phyloP scores from a whole-genome alignment of 73 alveolate species.

The Stentor roeselii region DNA sequence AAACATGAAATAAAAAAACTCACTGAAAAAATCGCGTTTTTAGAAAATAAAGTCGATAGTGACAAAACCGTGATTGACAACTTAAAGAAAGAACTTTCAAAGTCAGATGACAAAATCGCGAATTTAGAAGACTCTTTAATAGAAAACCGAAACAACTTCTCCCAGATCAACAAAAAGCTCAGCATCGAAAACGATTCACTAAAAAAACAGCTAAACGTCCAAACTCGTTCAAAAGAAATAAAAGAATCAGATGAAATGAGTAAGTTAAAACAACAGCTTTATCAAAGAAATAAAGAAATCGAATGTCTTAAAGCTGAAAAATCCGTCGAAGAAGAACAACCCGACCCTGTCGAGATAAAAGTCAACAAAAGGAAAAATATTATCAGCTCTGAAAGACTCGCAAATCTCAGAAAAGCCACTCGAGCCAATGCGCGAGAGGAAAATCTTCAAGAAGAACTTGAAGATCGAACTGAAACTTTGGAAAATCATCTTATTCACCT shows the following conservation, averaged over 20 bases:
- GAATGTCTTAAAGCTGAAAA: slow-evolving; percentile 45
- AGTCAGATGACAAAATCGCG: slow-evolving; percentile 52
- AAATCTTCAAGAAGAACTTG: not conserved
- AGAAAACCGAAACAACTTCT: slow-evolving; percentile 49
- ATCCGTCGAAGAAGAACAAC: not conserved
- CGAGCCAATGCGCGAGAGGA: not conserved
- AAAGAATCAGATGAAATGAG: not conserved
- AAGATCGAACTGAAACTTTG: not conserved
- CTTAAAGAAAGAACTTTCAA: slow-evolving; percentile 27
- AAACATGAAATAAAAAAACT: not conserved
- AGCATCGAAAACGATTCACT: slow-evolving; percentile 56
- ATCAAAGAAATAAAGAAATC: slow-evolving; percentile 16
- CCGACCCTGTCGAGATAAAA: not conserved
- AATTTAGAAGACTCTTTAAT: slow-evolving; percentile 49
- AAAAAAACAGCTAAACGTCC: slow-evolving; percentile 53
- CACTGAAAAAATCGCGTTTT: not conserved
- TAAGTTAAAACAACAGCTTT: not conserved
- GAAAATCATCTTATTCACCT: not conserved
- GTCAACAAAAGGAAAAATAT: not conserved
- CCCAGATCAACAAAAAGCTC: slow-evolving; percentile 55
- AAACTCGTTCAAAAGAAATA: slow-evolving; percentile 27
- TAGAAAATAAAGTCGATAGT: not conserved
- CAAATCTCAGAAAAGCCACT: too few species aligned
- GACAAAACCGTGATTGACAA: not conserved
- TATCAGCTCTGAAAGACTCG: not conserved